Evolutionary conservation across 2,329 filamentous ascomycete species (phyloP).

Genomic region (Sclerotinia spermophila): DNA sequence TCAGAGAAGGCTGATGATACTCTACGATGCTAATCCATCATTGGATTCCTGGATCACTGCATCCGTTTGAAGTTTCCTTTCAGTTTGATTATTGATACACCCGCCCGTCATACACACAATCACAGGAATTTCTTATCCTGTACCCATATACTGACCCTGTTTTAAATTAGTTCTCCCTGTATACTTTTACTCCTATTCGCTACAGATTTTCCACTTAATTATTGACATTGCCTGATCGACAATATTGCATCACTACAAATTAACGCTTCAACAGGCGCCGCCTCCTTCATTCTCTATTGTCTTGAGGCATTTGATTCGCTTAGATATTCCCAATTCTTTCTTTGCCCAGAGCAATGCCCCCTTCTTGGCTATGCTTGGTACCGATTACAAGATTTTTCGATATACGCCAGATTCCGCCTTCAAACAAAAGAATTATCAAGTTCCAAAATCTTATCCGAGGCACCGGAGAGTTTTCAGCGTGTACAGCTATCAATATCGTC

Average conservation of each 20-base stretch:
- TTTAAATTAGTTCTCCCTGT: too few species aligned
- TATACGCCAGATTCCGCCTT: neutral
- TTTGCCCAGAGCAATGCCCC: conserved; percentile 14
- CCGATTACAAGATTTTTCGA: neutral
- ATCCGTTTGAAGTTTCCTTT: neutral
- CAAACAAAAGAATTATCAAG: neutral
- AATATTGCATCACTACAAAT: neutral
- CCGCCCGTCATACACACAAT: neutral
- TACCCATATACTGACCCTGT: neutral
- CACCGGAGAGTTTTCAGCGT: neutral
- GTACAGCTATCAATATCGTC: neutral
- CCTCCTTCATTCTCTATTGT: neutral
- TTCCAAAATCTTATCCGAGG: neutral
- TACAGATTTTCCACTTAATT: neutral
- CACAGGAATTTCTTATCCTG: neutral
- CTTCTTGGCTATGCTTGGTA: conserved; percentile 12
- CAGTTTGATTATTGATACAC: neutral
- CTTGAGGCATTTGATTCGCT: neutral
- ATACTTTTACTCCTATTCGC: too few species aligned
- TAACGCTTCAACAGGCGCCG: neutral
- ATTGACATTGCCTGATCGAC: neutral
- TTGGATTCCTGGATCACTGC: neutral
- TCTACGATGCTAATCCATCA: neutral
- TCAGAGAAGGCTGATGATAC: conserved; percentile 9
- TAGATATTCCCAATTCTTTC: neutral